phyloP scores from a whole-genome alignment of 2,329 filamentous ascomycete species.

The Sordariomycetes sp. region DNA sequence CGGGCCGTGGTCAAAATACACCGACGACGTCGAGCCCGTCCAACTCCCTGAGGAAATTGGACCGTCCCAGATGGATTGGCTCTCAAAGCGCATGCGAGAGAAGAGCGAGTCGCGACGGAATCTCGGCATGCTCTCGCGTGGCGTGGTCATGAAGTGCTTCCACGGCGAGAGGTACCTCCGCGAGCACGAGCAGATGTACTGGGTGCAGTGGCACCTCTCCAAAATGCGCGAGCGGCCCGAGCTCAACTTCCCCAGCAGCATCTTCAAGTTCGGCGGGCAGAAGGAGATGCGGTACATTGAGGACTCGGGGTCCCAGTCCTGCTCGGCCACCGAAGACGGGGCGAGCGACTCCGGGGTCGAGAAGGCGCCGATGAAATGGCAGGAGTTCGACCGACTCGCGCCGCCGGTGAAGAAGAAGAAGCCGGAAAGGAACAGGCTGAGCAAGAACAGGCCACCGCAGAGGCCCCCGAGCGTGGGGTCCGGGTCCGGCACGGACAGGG shows the following conservation, averaged over 20 bases:
- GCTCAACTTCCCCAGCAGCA: not conserved
- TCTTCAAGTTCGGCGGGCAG: constrained; percentile 3
- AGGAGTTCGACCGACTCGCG: not conserved
- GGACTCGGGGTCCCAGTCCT: not conserved
- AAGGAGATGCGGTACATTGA: constrained; percentile 3
- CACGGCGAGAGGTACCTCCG: constrained; percentile 48
- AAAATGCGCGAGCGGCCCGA: constrained; percentile 13
- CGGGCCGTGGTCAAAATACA: constrained; percentile 49
- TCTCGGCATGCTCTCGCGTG: constrained; percentile 46
- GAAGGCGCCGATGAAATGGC: not conserved
- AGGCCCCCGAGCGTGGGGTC: not conserved
- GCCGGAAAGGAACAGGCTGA: constrained; percentile 1
- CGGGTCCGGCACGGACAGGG: not conserved
- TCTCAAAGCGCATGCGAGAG: constrained; percentile 49
- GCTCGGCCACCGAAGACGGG: not conserved
- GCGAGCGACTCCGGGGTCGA: not conserved
- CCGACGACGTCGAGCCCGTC: constrained; percentile 32
- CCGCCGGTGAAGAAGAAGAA: not conserved
- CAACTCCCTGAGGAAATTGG: constrained; percentile 27
- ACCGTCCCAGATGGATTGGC: constrained; percentile 35
- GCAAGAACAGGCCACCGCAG: not conserved
- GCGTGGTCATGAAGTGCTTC: constrained; percentile 49
- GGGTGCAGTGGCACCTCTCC: constrained; percentile 28
- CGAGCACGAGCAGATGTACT: constrained; percentile 52
- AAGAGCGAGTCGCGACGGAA: constrained; percentile 43